These are phyloP conservation scores for Tephrocybe sp. DNA, from an alignment of 768 basidiomycete species.

Conservation along the genomic window DNA sequence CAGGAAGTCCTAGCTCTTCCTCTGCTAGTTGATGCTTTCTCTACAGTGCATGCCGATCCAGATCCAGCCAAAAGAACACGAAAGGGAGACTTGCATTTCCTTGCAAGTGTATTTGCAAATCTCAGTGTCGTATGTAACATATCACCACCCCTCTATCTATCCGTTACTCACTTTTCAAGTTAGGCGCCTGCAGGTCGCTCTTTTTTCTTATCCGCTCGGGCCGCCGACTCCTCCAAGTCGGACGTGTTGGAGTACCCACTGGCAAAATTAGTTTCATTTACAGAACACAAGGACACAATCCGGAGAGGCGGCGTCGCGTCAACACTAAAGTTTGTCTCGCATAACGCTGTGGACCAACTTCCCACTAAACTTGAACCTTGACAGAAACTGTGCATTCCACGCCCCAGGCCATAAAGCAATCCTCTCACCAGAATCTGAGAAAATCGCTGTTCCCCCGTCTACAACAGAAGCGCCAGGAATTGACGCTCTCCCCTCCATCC, in stretches of 20 bases:
- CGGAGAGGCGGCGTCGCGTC: slow-evolving; percentile 85
- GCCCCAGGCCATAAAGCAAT: slow-evolving; percentile 66
- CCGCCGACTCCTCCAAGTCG: slow-evolving; percentile 43
- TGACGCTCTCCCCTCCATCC: slow-evolving; percentile 78
- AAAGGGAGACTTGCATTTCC: slow-evolving; percentile 85
- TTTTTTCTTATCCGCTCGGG: slow-evolving; percentile 73
- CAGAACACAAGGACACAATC: slow-evolving; percentile 85
- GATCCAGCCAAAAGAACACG: slow-evolving; percentile 48
- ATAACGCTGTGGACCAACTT: neutral
- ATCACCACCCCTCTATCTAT: neutral
- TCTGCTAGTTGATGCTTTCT: slow-evolving; percentile 87
- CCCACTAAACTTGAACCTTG: neutral
- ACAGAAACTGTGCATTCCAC: slow-evolving; percentile 79
- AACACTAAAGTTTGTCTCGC: slow-evolving; percentile 69
- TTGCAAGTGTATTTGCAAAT: slow-evolving; percentile 94
- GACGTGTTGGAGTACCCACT: slow-evolving; percentile 73
- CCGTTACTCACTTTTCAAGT: neutral
- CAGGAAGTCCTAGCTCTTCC: slow-evolving; percentile 65
- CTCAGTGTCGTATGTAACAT: slow-evolving; percentile 65
- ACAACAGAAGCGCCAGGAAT: slow-evolving; percentile 67
- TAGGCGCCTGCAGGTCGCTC: slow-evolving; percentile 76
- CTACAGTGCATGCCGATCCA: slow-evolving; percentile 49
- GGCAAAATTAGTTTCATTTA: slow-evolving; percentile 79
- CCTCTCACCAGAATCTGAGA: slow-evolving; percentile 59
- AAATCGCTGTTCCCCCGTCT: slow-evolving; percentile 57